These are phyloP conservation scores for Helicostylum pulchrum DNA, from an alignment of 192 early-diverging fungal species.

Conservation along the genomic window DNA sequence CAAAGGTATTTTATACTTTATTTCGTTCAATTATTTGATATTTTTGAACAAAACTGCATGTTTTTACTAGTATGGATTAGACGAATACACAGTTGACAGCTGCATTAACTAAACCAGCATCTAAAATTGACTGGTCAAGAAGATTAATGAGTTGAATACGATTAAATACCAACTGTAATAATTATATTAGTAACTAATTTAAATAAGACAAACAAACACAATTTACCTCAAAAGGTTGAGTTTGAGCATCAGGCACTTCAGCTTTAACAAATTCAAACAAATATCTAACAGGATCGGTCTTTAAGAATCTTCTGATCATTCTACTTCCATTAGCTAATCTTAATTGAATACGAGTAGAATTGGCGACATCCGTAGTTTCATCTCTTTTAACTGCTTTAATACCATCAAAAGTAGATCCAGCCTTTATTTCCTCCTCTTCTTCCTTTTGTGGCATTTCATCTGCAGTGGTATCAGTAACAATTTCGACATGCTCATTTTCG, in stretches of 20 bases:
- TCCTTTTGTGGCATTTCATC: slow-evolving; percentile 4
- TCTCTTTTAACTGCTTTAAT: slow-evolving; percentile 43
- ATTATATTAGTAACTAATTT: background rate
- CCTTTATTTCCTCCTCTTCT: slow-evolving; percentile 20
- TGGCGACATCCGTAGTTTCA: slow-evolving; percentile 49
- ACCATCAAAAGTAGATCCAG: slow-evolving; percentile 37
- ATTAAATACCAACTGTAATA: slow-evolving; percentile 64
- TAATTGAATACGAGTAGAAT: slow-evolving; percentile 78
- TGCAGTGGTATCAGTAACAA: background rate
- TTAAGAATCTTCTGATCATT: slow-evolving; percentile 73
- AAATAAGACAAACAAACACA: background rate
- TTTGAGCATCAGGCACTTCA: slow-evolving; percentile 57
- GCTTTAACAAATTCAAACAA: slow-evolving; percentile 88
- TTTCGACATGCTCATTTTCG: background rate
- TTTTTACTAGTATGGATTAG: slow-evolving; percentile 4
- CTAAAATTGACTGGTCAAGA: slow-evolving; percentile 66
- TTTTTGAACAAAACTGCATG: too few relatives aligned
- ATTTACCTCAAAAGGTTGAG: slow-evolving; percentile 69
- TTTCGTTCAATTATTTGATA: too few relatives aligned
- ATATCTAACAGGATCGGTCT: slow-evolving; percentile 63
- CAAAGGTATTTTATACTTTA: too few relatives aligned
- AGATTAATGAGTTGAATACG: slow-evolving; percentile 62
- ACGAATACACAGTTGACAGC: slow-evolving; percentile 43
- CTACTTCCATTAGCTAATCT: slow-evolving; percentile 78
- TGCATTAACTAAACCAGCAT: slow-evolving; percentile 67